These are phyloP conservation scores for Candida pseudocylindracea DNA, from an alignment of 1,139 yeast species.

Conservation along the genomic window DNA sequence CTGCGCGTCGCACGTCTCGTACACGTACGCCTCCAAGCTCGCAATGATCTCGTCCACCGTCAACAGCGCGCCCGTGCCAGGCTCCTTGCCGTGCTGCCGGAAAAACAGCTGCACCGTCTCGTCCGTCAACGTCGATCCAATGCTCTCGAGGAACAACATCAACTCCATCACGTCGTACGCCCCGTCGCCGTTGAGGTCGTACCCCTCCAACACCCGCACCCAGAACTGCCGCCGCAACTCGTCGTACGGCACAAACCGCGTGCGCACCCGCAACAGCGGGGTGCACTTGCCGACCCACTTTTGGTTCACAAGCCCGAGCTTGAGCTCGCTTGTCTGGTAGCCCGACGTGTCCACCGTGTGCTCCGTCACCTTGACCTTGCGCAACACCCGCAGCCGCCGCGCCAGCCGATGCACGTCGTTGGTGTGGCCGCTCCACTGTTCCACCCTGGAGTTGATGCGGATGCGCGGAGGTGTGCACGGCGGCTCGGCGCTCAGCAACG, in stretches of 20 bases:
- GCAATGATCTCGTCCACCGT: constrained; percentile 34
- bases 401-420: constrained; percentile 8
- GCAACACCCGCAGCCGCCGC: constrained; percentile 1
- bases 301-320: constrained; percentile 12
- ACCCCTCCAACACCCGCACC: constrained; percentile 37
- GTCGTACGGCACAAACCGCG: constrained; percentile 47
- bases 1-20: constrained; percentile 2
- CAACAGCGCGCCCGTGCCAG: constrained; percentile 34
- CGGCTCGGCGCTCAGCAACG: no score
- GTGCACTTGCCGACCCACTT: constrained; percentile 15
- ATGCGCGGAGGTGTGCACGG: no score
- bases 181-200: constrained; percentile 14
- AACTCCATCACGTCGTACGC: constrained; percentile 30
- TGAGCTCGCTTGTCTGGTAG: constrained; percentile 18
- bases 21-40: constrained; percentile 20
- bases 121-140: constrained; percentile 36
- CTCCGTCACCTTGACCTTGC: not conserved
- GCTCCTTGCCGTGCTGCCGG: constrained; percentile 15
- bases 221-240: constrained; percentile 49
- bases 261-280: constrained; percentile 38
- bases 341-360: constrained; percentile 14
- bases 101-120: constrained; percentile 23
- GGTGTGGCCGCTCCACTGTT: constrained; percentile 5
- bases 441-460: no score
- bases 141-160: constrained; percentile 31